A percentile compares a stretch with the other conserved stretches of the same genome.
Conservation (phyloP, 2,329 filamentous ascomycete genomes). For the Talaromyces sp. region DNA sequence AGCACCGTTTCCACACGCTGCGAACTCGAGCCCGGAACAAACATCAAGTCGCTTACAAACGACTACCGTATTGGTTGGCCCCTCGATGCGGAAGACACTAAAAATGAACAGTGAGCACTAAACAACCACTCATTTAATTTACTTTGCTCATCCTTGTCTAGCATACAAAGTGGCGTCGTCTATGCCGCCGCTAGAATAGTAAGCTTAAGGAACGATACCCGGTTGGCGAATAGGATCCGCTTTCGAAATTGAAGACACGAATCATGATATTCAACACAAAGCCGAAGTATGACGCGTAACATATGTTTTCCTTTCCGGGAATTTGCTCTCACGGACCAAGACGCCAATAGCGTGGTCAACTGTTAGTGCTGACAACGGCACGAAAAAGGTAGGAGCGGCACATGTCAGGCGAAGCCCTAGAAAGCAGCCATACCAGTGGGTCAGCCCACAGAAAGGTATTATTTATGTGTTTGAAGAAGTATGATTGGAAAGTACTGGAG, state of each 20-base stretch:
- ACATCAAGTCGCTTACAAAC: neutral
- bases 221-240: neutral
- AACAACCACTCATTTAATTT: neutral
- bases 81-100: no score
- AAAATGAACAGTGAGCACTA: no score
- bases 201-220: neutral
- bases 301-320: neutral
- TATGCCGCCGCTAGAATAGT: neutral
- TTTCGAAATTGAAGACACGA: neutral
- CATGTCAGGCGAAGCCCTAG: neutral
- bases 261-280: neutral
- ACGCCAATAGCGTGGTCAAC: neutral
- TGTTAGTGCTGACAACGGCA: neutral
- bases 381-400: neutral
- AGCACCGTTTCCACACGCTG: no score
- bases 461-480: neutral
- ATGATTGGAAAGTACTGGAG: neutral
- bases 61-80: no score
- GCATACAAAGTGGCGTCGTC: neutral
- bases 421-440: neutral
- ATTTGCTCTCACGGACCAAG: neutral
- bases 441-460: neutral
- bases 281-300: neutral
- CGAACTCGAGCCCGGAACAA: neutral
- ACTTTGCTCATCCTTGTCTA: neutral